Conservation (phyloP, 805 yeast genomes). For the Lachancea sp. region DNA sequence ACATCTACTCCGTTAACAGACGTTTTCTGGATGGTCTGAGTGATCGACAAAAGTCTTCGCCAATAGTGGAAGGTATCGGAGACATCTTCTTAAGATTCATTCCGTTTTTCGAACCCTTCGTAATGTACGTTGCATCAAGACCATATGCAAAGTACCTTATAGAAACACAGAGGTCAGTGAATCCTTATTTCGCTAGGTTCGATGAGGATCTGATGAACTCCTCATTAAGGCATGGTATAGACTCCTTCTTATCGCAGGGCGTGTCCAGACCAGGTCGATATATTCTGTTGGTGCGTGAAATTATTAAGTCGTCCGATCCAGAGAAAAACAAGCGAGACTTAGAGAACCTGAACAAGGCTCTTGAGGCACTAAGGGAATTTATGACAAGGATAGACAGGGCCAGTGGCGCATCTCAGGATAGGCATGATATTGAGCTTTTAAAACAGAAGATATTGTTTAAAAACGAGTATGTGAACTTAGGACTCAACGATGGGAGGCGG, state of each 20-base stretch:
- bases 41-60: conserved; percentile 76
- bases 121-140: conserved; percentile 89
- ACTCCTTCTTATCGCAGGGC: conserved; percentile 90
- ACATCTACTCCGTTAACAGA: conserved; percentile 75
- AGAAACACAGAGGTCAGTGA: conserved; percentile 86
- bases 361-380: conserved; percentile 66
- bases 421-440: conserved; percentile 80
- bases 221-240: conserved; percentile 52
- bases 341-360: conserved; percentile 57
- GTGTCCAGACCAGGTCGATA: conserved; percentile 94
- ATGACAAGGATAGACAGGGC: conserved; percentile 71
- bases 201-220: conserved; percentile 83
- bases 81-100: conserved; percentile 81
- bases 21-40: conserved; percentile 85
- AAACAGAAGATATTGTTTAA: conserved; percentile 78
- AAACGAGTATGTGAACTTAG: conserved; percentile 81
- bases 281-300: conserved; percentile 75
- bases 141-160: conserved; percentile 92
- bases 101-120: conserved; percentile 85
- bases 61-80: conserved; percentile 79
- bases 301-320: conserved; percentile 77
- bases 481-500: conserved; percentile 74
- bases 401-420: conserved; percentile 89
- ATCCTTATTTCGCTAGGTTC: conserved; percentile 86
- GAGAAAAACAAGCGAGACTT: conserved; percentile 50